A percentile compares a stretch with the other conserved stretches of the same genome.
Evolutionary conservation across 805 yeast species (phyloP).

Genomic region (Kazachstania martiniae): DNA sequence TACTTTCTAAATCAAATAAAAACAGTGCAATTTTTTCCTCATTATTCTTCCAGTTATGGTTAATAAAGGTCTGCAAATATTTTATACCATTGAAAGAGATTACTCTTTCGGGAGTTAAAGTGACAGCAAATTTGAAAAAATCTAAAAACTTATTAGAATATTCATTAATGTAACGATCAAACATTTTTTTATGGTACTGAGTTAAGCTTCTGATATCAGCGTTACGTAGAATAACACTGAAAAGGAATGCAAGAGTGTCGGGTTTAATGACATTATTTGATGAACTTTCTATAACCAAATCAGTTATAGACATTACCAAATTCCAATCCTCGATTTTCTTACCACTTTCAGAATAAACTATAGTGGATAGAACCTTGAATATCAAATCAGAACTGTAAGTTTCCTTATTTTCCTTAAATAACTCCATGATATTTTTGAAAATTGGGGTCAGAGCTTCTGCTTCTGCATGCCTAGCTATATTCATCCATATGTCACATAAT

Average conservation of each 20-base stretch:
- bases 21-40: conserved; percentile 33
- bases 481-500: conserved; percentile 49
- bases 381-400: conserved; percentile 21
- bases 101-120: conserved; percentile 35
- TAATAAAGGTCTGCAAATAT: conserved; percentile 39
- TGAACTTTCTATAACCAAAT: conserved; percentile 6
- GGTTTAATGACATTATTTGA: conserved; percentile 5
- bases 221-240: conserved; percentile 45
- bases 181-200: conserved; percentile 35
- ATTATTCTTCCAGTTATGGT: conserved; percentile 31
- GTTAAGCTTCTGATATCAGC: conserved; percentile 39
- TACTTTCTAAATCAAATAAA: conserved; percentile 28
- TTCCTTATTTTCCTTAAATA: conserved; percentile 10
- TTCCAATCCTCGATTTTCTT: conserved; percentile 48
- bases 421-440: conserved; percentile 29
- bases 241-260: conserved; percentile 33
- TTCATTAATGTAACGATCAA: conserved; percentile 30
- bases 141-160: conserved; percentile 40
- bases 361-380: conserved; percentile 34
- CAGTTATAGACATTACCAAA: conserved; percentile 6
- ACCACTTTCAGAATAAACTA: conserved; percentile 64
- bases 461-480: conserved; percentile 43
- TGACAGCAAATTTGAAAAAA: conserved; percentile 28
- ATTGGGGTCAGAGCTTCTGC: conserved; percentile 36
- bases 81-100: conserved; percentile 32